These are phyloP conservation scores for Pythium pyrilobum DNA, from an alignment of 352 stramenopile species.

Conservation along the genomic window DNA sequence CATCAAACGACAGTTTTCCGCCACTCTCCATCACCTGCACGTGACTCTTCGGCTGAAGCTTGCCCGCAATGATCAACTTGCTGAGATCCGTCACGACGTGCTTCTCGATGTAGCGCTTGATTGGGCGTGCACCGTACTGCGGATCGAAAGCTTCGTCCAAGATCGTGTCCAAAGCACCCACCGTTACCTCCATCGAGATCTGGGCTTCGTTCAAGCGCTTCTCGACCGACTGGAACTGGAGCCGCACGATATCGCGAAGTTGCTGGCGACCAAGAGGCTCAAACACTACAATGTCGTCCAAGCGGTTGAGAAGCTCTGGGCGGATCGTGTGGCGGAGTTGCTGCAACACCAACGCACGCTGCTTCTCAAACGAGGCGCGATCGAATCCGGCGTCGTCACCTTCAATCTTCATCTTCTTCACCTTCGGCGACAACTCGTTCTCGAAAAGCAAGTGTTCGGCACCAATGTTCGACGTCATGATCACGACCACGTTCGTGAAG, in stretches of 20 bases:
- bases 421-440: conserved; percentile 39
- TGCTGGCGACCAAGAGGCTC: conserved; percentile 87
- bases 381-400: conserved; percentile 24
- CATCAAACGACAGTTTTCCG: conserved; percentile 48
- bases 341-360: conserved; percentile 82
- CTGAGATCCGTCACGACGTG: conserved; percentile 90
- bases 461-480: conserved; percentile 97
- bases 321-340: conserved; percentile 86
- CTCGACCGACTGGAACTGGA: conserved; percentile 89
- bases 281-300: conserved; percentile 97
- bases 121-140: conserved; percentile 92
- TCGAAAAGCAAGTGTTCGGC: conserved; percentile 86
- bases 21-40: conserved; percentile 45
- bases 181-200: conserved; percentile 67
- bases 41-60: conserved; percentile 58
- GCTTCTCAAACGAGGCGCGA: conserved; percentile 35
- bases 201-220: conserved; percentile 67
- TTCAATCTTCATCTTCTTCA: conserved; percentile 55
- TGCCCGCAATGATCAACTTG: conserved; percentile 55
- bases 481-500: conserved; percentile 97
- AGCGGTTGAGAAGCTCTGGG: conserved; percentile 95
- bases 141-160: conserved; percentile 91
- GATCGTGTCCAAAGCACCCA: conserved; percentile 87
- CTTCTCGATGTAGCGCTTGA: conserved; percentile 95
- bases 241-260: conserved; percentile 90